Evolutionary conservation across 2,329 filamentous ascomycete genomes (phyloP).

Genomic region (Fusarium drepaniforme): DNA sequence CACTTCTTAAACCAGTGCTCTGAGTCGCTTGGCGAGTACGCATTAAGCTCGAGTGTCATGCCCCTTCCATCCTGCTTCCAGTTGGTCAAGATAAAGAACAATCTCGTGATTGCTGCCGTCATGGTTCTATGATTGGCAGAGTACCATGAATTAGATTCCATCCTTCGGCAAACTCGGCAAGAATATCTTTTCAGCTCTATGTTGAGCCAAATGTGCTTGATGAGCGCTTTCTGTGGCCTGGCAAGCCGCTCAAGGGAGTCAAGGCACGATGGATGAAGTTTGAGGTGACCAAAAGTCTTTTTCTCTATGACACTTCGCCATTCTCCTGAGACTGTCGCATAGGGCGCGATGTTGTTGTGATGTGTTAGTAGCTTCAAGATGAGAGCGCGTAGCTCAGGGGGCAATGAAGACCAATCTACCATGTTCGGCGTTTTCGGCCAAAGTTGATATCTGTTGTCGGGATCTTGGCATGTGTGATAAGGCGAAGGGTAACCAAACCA

Average conservation of each 20-base stretch:
- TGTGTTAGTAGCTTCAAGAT: constrained; percentile 5
- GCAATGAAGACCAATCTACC: constrained; percentile 9
- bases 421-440: neutral
- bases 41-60: constrained; percentile 1
- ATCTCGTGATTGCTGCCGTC: neutral
- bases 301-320: constrained; percentile 13
- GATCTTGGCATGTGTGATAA: neutral
- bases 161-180: constrained; percentile 6
- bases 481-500: no score
- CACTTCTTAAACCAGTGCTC: constrained; percentile 30
- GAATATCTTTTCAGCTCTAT: constrained; percentile 24
- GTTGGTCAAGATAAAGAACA: constrained; percentile 14
- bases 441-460: neutral
- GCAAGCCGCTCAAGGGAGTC: neutral
- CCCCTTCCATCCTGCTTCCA: constrained; percentile 1
- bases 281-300: constrained; percentile 7
- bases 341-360: neutral
- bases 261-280: constrained; percentile 5
- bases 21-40: constrained; percentile 26
- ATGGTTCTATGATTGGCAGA: constrained; percentile 1
- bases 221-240: neutral
- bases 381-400: constrained; percentile 7
- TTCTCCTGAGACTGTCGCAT: constrained; percentile 15
- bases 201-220: constrained; percentile 29
- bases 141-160: neutral